phyloP scores from a whole-genome alignment of 441 rosid genomes.

The Mallotus repandus region DNA sequence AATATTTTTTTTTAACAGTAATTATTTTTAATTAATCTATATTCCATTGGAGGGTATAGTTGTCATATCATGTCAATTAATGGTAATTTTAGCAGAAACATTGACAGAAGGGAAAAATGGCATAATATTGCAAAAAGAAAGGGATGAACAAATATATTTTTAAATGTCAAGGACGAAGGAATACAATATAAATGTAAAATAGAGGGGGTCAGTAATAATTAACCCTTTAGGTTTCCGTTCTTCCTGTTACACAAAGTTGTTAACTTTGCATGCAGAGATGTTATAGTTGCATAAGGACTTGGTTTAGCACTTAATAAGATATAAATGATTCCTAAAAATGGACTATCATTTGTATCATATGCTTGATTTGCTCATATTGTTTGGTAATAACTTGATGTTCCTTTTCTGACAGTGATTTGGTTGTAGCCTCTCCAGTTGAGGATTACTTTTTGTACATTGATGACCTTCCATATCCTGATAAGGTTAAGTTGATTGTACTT shows the following conservation, averaged over 20 bases:
- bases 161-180: no score
- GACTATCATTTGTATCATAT: neutral
- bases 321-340: neutral
- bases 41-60: no score
- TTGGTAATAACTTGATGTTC: constrained; percentile 23
- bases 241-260: constrained; percentile 10
- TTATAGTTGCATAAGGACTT: constrained; percentile 7
- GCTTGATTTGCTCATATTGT: constrained; percentile 18
- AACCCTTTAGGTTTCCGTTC: no score
- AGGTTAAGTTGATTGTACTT: constrained; percentile 44
- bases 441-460: constrained; percentile 81
- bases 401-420: constrained; percentile 69
- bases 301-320: constrained; percentile 7
- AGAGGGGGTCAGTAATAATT: no score
- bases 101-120: no score
- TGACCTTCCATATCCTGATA: constrained; percentile 60
- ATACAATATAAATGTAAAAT: no score
- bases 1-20: no score
- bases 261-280: constrained; percentile 4
- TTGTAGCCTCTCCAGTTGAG: constrained; percentile 92
- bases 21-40: no score
- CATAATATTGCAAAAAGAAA: no score
- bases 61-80: no score
- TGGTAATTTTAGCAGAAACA: no score
- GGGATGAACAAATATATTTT: no score